phyloP scores from a whole-genome alignment of 805 yeast genomes.

The Hanseniaspora thailandica region DNA sequence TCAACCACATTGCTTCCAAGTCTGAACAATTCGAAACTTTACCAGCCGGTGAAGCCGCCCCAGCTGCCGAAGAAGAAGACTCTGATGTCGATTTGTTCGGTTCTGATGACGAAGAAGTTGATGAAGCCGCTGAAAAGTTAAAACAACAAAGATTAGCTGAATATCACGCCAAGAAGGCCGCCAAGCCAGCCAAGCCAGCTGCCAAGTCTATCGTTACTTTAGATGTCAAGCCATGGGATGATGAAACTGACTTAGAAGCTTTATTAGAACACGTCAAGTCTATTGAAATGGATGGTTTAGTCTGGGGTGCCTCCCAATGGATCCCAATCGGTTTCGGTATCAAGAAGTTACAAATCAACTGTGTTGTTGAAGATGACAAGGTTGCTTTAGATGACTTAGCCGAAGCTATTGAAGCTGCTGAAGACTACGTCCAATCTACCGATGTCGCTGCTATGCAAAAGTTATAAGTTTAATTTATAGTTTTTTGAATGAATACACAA shows the following conservation, averaged over 20 bases:
- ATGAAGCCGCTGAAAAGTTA: conserved; percentile 92
- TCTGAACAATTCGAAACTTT: conserved; percentile 69
- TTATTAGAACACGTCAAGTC: conserved; percentile 76
- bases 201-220: conserved; percentile 95
- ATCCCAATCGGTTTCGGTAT: conserved; percentile 98
- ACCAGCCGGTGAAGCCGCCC: conserved; percentile 56
- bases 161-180: conserved; percentile 94
- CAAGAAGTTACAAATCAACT: conserved; percentile 96
- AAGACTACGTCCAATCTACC: conserved; percentile 98
- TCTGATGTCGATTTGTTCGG: conserved; percentile 90
- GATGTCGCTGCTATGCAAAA: conserved; percentile 98
- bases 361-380: conserved; percentile 94
- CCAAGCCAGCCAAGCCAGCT: conserved; percentile 95
- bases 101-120: conserved; percentile 75
- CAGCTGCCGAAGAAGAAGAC: conserved; percentile 59
- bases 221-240: conserved; percentile 99
- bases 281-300: conserved; percentile 81
- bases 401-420: conserved; percentile 67
- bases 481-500: background rate
- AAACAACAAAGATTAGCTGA: conserved; percentile 97
- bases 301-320: conserved; percentile 96
- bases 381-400: conserved; percentile 88
- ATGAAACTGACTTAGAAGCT: conserved; percentile 90
- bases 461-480: conserved; percentile 41
- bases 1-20: conserved; percentile 93